These are phyloP conservation scores for Zizania latifolia DNA, from an alignment of 176 grass and related monocot genomes.

Conservation along the genomic window DNA sequence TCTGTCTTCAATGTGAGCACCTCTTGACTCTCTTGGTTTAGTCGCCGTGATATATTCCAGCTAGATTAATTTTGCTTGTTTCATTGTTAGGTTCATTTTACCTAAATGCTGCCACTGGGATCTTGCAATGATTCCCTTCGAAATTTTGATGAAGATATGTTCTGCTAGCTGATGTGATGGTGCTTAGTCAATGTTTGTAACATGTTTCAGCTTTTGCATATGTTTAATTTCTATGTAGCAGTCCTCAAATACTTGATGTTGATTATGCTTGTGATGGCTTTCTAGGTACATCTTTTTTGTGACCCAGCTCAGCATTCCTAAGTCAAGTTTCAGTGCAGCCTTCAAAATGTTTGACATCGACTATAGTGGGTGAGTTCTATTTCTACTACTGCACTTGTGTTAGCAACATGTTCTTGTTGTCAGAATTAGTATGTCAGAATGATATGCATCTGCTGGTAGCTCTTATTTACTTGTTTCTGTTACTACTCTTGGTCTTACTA, in stretches of 20 bases:
- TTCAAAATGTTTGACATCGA: constrained; percentile 99
- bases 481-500: background rate
- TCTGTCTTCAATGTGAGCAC: no score
- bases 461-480: background rate
- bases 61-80: no score
- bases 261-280: background rate
- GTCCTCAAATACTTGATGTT: background rate
- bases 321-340: constrained; percentile 67
- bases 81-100: no score
- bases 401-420: constrained; percentile 24
- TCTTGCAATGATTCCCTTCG: background rate
- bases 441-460: background rate
- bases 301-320: constrained; percentile 84
- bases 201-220: background rate
- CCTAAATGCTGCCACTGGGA: background rate
- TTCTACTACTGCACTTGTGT: background rate
- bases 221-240: constrained; percentile 14
- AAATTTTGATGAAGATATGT: background rate
- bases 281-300: constrained; percentile 96
- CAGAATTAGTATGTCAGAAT: no score
- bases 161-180: background rate
- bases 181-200: constrained; percentile 1
- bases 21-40: no score
- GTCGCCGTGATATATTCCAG: no score
- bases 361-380: constrained; percentile 65